Evolutionary conservation across 495 filamentous ascomycete species (phyloP).

Genomic region (Xylaria cubensis): DNA sequence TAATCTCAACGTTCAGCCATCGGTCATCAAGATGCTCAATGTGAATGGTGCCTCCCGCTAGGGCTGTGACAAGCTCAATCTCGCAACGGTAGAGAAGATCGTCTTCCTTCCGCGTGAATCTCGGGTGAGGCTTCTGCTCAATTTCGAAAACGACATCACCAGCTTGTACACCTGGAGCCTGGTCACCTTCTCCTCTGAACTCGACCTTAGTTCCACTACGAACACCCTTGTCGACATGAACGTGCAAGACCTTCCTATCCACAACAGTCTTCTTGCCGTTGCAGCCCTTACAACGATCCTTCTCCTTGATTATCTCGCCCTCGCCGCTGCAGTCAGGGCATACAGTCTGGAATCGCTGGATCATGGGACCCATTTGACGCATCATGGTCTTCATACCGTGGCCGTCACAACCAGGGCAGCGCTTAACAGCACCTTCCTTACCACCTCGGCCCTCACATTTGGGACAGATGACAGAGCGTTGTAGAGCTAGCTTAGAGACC

Average conservation of each 20-base stretch:
- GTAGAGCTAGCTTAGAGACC: slow-evolving; percentile 93
- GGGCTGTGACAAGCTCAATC: slow-evolving; percentile 93
- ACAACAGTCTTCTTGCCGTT: slow-evolving; percentile 96
- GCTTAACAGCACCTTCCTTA: slow-evolving; percentile 94
- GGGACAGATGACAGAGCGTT: slow-evolving; percentile 96
- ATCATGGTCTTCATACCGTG: slow-evolving; percentile 99
- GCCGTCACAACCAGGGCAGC: slow-evolving; percentile 88
- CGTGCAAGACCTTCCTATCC: slow-evolving; percentile 97
- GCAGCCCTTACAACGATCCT: slow-evolving; percentile 95
- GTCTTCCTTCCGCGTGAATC: slow-evolving; percentile 95
- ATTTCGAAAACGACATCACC: slow-evolving; percentile 98
- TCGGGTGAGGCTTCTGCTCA: slow-evolving; percentile 93
- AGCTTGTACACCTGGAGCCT: slow-evolving; percentile 88
- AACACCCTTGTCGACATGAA: slow-evolving; percentile 95
- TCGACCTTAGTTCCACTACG: slow-evolving; percentile 93
- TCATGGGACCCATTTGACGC: slow-evolving; percentile 99
- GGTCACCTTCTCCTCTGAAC: slow-evolving; percentile 95
- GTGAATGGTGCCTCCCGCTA: slow-evolving; percentile 85
- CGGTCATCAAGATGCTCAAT: slow-evolving; percentile 97
- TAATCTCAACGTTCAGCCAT: slow-evolving; percentile 90
- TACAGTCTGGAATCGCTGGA: slow-evolving; percentile 98
- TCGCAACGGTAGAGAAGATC: slow-evolving; percentile 95
- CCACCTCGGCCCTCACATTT: slow-evolving; percentile 96
- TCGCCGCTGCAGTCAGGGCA: slow-evolving; percentile 98
- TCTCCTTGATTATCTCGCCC: slow-evolving; percentile 93